A percentile compares a stretch with the other conserved stretches of the same genome.
phyloP scores from a whole-genome alignment of 108 stramenopile genomes.

The Cylindrotheca closterium region DNA sequence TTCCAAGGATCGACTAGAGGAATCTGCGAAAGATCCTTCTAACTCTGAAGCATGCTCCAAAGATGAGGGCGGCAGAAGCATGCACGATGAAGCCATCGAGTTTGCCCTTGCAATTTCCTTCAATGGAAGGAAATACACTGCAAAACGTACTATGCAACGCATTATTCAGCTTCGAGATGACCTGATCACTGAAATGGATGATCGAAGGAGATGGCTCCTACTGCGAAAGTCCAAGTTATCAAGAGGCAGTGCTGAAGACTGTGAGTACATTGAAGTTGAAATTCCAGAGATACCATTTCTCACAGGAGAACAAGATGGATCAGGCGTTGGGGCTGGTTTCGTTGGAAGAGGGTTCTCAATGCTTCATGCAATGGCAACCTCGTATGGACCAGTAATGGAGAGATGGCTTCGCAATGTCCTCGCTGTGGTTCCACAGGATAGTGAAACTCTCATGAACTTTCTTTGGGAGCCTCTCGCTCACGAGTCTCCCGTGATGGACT shows the following conservation, averaged over 20 bases:
- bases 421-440: slow-evolving; percentile 55
- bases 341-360: slow-evolving; percentile 65
- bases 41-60: not conserved
- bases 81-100: slow-evolving; percentile 62
- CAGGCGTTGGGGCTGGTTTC: slow-evolving; percentile 34
- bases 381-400: slow-evolving; percentile 74
- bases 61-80: not conserved
- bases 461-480: slow-evolving; percentile 64
- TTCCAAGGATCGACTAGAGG: slow-evolving; percentile 1
- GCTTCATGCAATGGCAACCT: slow-evolving; percentile 59
- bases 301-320: slow-evolving; percentile 16
- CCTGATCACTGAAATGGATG: slow-evolving; percentile 56
- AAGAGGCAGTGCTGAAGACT: not conserved
- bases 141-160: slow-evolving; percentile 66
- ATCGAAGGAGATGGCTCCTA: slow-evolving; percentile 18
- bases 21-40: not conserved
- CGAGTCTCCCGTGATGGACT: not conserved
- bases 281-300: slow-evolving; percentile 69
- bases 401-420: slow-evolving; percentile 63
- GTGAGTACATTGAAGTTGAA: slow-evolving; percentile 14
- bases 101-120: slow-evolving; percentile 73
- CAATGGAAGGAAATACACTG: slow-evolving; percentile 68
- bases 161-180: slow-evolving; percentile 70
- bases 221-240: not conserved
- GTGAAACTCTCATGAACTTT: slow-evolving; percentile 63